Evolutionary conservation across 495 filamentous ascomycete species (phyloP).

Genomic region (Penicillium alfredii): DNA sequence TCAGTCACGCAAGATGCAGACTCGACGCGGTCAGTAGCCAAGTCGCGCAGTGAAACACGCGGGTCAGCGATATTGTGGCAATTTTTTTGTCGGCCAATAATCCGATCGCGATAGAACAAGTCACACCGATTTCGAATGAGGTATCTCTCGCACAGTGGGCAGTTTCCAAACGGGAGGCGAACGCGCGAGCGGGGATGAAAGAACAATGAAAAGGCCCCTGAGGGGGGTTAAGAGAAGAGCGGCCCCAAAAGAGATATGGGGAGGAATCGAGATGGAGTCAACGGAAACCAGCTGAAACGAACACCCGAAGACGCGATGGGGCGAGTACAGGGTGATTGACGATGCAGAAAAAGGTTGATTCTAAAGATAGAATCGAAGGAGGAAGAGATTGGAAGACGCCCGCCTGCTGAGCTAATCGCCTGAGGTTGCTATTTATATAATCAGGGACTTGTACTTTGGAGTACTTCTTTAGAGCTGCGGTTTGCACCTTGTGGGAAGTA

Average conservation of each 20-base stretch:
- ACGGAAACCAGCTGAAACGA: slow-evolving; percentile 5
- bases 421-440: slow-evolving; percentile 15
- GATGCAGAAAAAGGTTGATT: slow-evolving; percentile 31
- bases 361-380: slow-evolving; percentile 30
- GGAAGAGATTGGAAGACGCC: slow-evolving; percentile 6
- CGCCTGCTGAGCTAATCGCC: slow-evolving; percentile 4
- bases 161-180: too few relatives aligned
- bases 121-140: too few relatives aligned
- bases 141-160: too few relatives aligned
- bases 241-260: too few relatives aligned
- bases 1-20: background rate
- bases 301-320: slow-evolving; percentile 12
- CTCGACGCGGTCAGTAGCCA: slow-evolving; percentile 7
- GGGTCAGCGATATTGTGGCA: background rate
- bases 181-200: too few relatives aligned
- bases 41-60: slow-evolving; percentile 1
- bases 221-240: too few relatives aligned
- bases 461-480: too few relatives aligned
- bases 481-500: too few relatives aligned
- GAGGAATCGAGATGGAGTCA: background rate
- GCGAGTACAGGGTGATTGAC: slow-evolving; percentile 14
- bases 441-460: too few relatives aligned
- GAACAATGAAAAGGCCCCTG: too few relatives aligned
- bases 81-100: background rate
- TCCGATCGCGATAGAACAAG: background rate